Base-by-base conservation (phyloP, 2,329 filamentous ascomycete genomes). In the Teratosphaeria epicoccoides region DNA sequence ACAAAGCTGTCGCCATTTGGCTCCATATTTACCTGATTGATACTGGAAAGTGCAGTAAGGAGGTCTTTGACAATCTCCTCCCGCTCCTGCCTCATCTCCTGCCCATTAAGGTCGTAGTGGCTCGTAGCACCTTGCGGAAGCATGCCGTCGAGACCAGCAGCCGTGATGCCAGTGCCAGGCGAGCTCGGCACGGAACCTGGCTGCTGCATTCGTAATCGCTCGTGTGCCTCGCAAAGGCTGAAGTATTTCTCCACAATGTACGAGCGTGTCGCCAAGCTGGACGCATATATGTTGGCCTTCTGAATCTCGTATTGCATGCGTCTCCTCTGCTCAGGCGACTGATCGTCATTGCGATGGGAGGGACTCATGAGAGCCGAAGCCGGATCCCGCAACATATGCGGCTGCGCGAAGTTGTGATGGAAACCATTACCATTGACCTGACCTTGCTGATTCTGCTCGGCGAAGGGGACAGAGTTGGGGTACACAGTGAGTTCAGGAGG, bases 191-290 rank as follows among this genome's bases (percentile, higher is more conserved):
- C 70, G 60, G 50, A 71, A 64, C 52, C 67, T 61, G 51, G 72
- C 68, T 52, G 74, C 70, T 52, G 76, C 71, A 17, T 71, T 10
- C 57, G 54, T 6, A 58, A 52, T 22, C 64, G 54, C 23, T 61
- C 60, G 48, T 84, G 80, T 1, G 82, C 79, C 49, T 89, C 85
- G 33, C 83, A 81, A 1, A 93, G 75, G 59, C 82, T 83, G 67
- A 88, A 88, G 70, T 91, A 95, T 57, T 89, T 84, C 66, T 95
- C 88, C 0, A 94, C 87, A 52, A 91, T 82, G 65, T 88, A 90
- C 0, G 87, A 91, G 23, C 89, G 79, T 0, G 88, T 94, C 2
- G 84, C 83, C 9, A 95, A 74, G 61, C 89, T 85, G 5, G 85
- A 91, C 2, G 84, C 82, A 63, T 91, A 88, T 37, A 95, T 87